Conservation (phyloP, 2,329 filamentous ascomycete genomes). For the Orbilia oligospora region DNA sequence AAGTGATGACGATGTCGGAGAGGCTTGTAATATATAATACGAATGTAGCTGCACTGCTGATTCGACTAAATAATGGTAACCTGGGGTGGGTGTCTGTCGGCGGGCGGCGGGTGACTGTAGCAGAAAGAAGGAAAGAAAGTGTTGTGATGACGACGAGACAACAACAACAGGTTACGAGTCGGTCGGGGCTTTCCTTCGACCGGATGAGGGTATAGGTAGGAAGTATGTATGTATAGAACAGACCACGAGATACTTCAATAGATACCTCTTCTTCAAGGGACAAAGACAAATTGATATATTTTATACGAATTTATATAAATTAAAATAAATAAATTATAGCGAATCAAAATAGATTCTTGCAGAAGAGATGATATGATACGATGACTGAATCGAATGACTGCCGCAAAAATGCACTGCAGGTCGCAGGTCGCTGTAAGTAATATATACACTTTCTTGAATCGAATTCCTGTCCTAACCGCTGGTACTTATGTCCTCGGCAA, state of each 20-base stretch:
- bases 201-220: no score
- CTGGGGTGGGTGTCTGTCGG: no score
- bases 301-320: neutral
- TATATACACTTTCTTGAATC: neutral
- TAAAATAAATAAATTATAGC: neutral
- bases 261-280: neutral
- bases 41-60: neutral
- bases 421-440: neutral
- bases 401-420: neutral
- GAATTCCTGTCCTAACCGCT: neutral
- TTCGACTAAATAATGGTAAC: neutral
- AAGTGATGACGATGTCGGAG: constrained; percentile 4
- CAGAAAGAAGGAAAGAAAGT: neutral
- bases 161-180: constrained; percentile 3
- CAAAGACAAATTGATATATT: no score
- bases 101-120: constrained; percentile 1
- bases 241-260: neutral
- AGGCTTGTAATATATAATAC: neutral
- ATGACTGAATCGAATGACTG: neutral
- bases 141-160: constrained; percentile 40
- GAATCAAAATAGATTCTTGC: neutral
- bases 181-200: neutral
- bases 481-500: neutral
- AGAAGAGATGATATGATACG: neutral
- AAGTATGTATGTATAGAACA: neutral